A percentile compares a stretch with the other conserved stretches of the same genome.
phyloP scores from a whole-genome alignment of 2,329 filamentous ascomycete species.

The Aspergillus fischeri region DNA sequence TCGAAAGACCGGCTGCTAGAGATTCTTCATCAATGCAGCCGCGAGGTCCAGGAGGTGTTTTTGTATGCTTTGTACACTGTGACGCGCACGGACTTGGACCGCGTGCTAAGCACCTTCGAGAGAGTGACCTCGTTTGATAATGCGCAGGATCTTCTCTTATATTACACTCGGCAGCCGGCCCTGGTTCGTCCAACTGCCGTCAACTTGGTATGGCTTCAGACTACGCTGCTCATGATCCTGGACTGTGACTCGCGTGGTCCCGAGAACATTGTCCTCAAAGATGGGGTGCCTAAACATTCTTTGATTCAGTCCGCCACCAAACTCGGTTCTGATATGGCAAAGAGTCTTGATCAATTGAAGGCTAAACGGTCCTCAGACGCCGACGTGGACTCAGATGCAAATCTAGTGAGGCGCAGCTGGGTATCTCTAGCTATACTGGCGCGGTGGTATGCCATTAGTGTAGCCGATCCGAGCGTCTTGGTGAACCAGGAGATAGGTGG shows the following conservation, averaged over 20 bases:
- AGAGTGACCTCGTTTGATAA: constrained; percentile 36
- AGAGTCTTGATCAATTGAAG: constrained; percentile 36
- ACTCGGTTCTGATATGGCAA: constrained; percentile 37
- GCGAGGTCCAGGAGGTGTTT: constrained; percentile 40
- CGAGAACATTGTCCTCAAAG: constrained; percentile 39
- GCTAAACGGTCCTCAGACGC: constrained; percentile 30
- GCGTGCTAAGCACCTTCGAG: constrained; percentile 31
- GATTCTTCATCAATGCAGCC: constrained; percentile 37
- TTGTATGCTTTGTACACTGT: constrained; percentile 37
- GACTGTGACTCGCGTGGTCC: constrained; percentile 41
- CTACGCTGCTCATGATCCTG: constrained; percentile 38
- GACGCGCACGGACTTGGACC: constrained; percentile 35
- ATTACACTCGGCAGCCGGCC: constrained; percentile 36
- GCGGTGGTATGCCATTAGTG: constrained; percentile 41
- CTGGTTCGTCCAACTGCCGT: constrained; percentile 30
- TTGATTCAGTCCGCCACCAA: constrained; percentile 38
- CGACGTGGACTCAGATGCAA: constrained; percentile 39
- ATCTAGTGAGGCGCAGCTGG: constrained; percentile 39
- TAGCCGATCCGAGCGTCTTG: constrained; percentile 37
- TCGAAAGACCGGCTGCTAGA: constrained; percentile 35
- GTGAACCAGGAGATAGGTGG: constrained; percentile 35
- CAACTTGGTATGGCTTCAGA: constrained; percentile 42
- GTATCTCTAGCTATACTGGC: constrained; percentile 36
- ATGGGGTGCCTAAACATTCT: constrained; percentile 37
- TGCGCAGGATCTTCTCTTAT: constrained; percentile 38